Evolutionary conservation across 768 basidiomycete species (phyloP).

Genomic region (Lyophyllum shimeji): DNA sequence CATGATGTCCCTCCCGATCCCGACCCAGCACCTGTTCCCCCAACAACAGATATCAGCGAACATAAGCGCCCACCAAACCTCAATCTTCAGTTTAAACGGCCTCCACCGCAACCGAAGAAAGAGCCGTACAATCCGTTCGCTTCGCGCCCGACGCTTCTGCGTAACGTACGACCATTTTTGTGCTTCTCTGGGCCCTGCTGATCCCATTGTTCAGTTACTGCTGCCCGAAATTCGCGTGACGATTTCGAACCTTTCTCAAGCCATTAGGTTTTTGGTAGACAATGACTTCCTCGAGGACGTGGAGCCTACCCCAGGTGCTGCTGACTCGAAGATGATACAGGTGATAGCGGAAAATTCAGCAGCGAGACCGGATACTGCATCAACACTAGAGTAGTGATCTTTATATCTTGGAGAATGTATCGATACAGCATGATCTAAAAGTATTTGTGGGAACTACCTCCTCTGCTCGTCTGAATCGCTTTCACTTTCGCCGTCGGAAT

Average conservation of each 20-base stretch:
- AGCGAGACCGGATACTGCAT: neutral
- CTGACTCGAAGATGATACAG: slow-evolving; percentile 60
- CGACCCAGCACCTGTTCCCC: neutral
- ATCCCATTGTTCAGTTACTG: slow-evolving; percentile 53
- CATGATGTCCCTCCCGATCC: neutral
- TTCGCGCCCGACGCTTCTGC: slow-evolving; percentile 68
- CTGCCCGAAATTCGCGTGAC: slow-evolving; percentile 86
- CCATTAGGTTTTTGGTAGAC: slow-evolving; percentile 85
- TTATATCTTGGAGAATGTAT: neutral
- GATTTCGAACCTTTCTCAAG: slow-evolving; percentile 89
- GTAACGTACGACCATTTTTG: slow-evolving; percentile 56
- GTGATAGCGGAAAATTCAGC: slow-evolving; percentile 36
- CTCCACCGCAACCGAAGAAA: slow-evolving; percentile 29
- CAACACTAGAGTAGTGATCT: slow-evolving; percentile 9
- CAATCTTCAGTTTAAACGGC: slow-evolving; percentile 3
- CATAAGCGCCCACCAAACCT: neutral
- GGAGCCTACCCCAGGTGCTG: slow-evolving; percentile 79
- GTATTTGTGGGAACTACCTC: neutral
- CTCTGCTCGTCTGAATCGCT: slow-evolving; percentile 22
- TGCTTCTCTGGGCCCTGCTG: slow-evolving; percentile 1
- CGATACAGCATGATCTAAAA: neutral
- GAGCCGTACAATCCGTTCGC: slow-evolving; percentile 64
- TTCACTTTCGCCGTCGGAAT: slow-evolving; percentile 28
- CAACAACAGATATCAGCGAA: neutral
- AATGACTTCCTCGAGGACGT: slow-evolving; percentile 85